Evolutionary conservation across 2,329 filamentous ascomycete genomes (phyloP).

Genomic region (Hypoxylon sp.): DNA sequence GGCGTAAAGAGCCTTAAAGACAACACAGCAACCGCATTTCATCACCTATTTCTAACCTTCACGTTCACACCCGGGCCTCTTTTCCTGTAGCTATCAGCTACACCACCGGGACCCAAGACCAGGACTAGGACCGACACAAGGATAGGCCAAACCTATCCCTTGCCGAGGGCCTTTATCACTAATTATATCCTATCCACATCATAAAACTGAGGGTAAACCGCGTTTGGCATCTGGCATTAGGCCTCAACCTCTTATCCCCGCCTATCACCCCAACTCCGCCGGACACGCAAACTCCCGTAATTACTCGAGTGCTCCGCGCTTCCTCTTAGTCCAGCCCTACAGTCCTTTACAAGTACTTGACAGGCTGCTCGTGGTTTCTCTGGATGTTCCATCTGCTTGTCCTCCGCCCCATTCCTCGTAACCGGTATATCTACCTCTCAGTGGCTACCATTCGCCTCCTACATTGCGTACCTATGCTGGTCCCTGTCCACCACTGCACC

Average conservation of each 20-base stretch:
- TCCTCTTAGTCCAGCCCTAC: conserved; percentile 22
- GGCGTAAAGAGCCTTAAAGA: conserved; percentile 40
- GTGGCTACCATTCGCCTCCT: conserved; percentile 42
- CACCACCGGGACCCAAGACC: neutral
- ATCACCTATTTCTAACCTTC: conserved; percentile 24
- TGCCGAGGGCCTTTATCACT: neutral
- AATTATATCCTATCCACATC: conserved; percentile 18
- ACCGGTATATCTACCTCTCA: conserved; percentile 35
- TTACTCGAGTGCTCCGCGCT: conserved; percentile 24
- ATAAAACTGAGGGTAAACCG: conserved; percentile 18
- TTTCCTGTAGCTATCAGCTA: neutral
- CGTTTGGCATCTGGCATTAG: conserved; percentile 11
- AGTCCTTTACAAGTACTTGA: conserved; percentile 15
- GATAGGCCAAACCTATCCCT: conserved; percentile 1
- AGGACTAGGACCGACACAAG: neutral
- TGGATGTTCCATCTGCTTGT: conserved; percentile 30
- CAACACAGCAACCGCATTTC: conserved; percentile 29
- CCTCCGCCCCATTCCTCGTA: conserved; percentile 26
- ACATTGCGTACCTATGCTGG: conserved; percentile 42
- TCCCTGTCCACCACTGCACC: conserved; percentile 45
- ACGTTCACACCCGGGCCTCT: neutral
- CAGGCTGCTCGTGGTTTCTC: conserved; percentile 29
- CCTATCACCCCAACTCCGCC: conserved; percentile 28
- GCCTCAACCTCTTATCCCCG: conserved; percentile 32
- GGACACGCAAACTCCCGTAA: conserved; percentile 17